Evolutionary conservation across 495 filamentous ascomycete genomes (phyloP).

Genomic region (Aspergillus avenaceus): DNA sequence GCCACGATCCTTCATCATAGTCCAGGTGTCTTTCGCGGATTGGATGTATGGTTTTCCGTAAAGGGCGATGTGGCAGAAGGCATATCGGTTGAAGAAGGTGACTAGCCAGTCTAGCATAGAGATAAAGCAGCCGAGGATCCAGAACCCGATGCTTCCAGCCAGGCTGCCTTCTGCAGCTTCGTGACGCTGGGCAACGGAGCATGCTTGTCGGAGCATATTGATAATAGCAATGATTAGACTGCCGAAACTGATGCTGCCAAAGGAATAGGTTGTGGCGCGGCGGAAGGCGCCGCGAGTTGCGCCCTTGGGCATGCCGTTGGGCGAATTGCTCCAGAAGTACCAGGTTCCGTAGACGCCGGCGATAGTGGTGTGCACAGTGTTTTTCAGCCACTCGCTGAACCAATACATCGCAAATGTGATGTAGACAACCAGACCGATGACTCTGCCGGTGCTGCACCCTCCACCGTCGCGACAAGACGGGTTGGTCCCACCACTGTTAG

Average conservation of each 20-base stretch:
- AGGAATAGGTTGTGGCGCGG: conserved; percentile 80
- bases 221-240: conserved; percentile 84
- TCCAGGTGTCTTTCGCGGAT: conserved; percentile 85
- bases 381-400: conserved; percentile 89
- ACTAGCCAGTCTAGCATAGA: conserved; percentile 79
- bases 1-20: conserved; percentile 85
- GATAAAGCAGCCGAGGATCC: conserved; percentile 71
- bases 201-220: conserved; percentile 73
- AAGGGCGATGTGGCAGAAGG: conserved; percentile 86
- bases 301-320: conserved; percentile 60
- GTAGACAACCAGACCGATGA: conserved; percentile 81
- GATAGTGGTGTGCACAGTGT: conserved; percentile 83
- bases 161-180: conserved; percentile 66
- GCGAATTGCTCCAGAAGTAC: conserved; percentile 74
- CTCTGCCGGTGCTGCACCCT: conserved; percentile 71
- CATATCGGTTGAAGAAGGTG: conserved; percentile 68
- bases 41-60: conserved; percentile 85
- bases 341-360: conserved; percentile 87
- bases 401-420: conserved; percentile 88
- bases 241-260: conserved; percentile 84
- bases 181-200: conserved; percentile 64
- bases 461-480: conserved; percentile 61
- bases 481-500: conserved; percentile 41
- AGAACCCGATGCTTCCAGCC: conserved; percentile 61
- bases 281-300: conserved; percentile 72